phyloP scores from a whole-genome alignment of 352 stramenopile species.

The Phytophthora rubi region DNA sequence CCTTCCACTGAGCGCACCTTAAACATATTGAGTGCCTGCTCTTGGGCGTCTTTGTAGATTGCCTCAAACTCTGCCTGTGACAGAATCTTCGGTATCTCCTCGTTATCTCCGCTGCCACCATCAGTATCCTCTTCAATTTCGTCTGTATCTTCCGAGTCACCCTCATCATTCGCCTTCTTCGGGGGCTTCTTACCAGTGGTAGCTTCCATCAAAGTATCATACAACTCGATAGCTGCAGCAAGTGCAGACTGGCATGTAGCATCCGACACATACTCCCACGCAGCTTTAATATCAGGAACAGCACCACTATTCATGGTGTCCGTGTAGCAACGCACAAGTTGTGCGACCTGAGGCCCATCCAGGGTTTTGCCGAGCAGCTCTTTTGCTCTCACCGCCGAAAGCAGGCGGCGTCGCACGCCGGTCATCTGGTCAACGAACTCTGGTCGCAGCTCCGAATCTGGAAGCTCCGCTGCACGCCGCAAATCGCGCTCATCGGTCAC shows the following conservation, averaged over 20 bases:
- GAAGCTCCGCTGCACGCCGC: slow-evolving; percentile 59
- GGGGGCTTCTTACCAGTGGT: slow-evolving; percentile 29
- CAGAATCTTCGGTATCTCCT: slow-evolving; percentile 40
- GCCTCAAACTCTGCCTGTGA: slow-evolving; percentile 77
- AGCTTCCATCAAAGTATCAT: slow-evolving; percentile 57
- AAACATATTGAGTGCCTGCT: slow-evolving; percentile 70
- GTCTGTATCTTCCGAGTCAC: slow-evolving; percentile 31
- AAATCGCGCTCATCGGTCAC: slow-evolving; percentile 73
- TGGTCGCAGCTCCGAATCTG: slow-evolving; percentile 61
- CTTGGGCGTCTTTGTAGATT: slow-evolving; percentile 76
- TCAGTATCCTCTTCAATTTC: slow-evolving; percentile 36
- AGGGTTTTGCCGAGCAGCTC: slow-evolving; percentile 72
- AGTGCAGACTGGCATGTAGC: slow-evolving; percentile 75
- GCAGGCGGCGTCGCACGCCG: slow-evolving; percentile 51
- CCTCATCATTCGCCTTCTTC: slow-evolving; percentile 28
- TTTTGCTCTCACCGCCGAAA: slow-evolving; percentile 64
- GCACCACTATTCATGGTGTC: slow-evolving; percentile 80
- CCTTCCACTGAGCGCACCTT: slow-evolving; percentile 78
- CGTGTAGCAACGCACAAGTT: slow-evolving; percentile 73
- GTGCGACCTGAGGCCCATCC: slow-evolving; percentile 65
- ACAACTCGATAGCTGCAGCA: slow-evolving; percentile 57
- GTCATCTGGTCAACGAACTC: slow-evolving; percentile 84
- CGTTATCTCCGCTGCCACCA: slow-evolving; percentile 18
- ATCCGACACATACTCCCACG: slow-evolving; percentile 85
- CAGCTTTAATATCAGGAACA: slow-evolving; percentile 83